Evolutionary conservation across 108 stramenopile species (phyloP), one percentile per base, ranked within the genome.

Genomic region (Chaetoceros muelleri): DNA sequence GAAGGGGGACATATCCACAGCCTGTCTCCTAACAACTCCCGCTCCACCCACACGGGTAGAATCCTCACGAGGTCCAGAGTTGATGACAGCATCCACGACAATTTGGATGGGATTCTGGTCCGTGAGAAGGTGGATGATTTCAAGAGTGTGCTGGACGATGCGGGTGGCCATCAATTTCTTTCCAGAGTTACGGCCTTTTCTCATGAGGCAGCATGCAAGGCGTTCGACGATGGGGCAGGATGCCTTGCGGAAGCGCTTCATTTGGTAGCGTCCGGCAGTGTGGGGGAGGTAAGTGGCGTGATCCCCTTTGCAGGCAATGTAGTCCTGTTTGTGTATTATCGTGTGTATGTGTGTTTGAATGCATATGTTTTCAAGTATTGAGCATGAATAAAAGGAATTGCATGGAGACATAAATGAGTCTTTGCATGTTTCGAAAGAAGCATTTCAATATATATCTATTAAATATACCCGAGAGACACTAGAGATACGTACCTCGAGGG

Each of bases 51-150:
- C 97, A 66, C 99, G 96, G 53, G 99, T 98, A 57, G 97, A 98
- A 84, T 99, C 98, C 76, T 99, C 98, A 56, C 99, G 97, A 24
- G 99, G 99, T 65, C 97, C 99, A 45, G 93, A 82, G 94, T 99
- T 98, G 89, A 96, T 96, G 69, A 99, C 96, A 69, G 97, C 97
- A 75, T 96, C 93, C 23, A 98, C 98, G 49, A 98, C 88, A 52
- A 98, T 95, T 81, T 99, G 99, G 52, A 99, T 78, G 67, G 98
- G 99, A 85, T 98, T 99, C 84, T 99, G 95, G 74, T 99, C 99
- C 34, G 97, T 98, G 61, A 97, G 74, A 62, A 99, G 78, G 76
- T 98, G 95, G 72, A 99, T 98, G 73, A 99, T 97, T 84, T 99
- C 99, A 46, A 99, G 77, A 40, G 98, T 96, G 84, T 98, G 96